Base-by-base conservation (phyloP, 2,329 filamentous ascomycete species). In the Phyllosticta paracitricarpa region DNA sequence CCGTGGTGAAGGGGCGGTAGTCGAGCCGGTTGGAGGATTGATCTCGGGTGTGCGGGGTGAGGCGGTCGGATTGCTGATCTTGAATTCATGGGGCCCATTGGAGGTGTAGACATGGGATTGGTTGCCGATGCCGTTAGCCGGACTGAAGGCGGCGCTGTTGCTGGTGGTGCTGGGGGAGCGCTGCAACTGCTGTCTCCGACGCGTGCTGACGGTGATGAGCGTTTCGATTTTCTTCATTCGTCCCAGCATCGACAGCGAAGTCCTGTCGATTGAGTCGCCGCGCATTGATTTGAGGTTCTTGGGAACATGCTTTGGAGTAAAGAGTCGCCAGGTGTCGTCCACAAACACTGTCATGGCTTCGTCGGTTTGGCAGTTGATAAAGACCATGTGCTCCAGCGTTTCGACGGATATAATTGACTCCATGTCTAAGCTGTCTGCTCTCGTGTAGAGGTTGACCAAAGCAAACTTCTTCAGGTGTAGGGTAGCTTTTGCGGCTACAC, bases 371-470 rank as follows among this genome's bases (percentile, higher is more conserved):
- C 74, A 77, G 65, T 80, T 83, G 40, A 87, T 73, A 28, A 82
- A 72, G 0, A 79, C 81, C n/a, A 84, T 63, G 54, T 82, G 78
- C 62, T 79, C 73, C 12, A 81, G 66, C 0, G 62, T 66, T 0
- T 67, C 61, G 0, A 70, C 64, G 56, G 83, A 75, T 12, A 82
- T 70, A 0, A 79, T 72, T 0, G 73, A 40, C 6, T 77, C 72
- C 57, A 82, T 75, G 10, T 78, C 78, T 4, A 70, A 65, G 14
- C 75, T 74, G 63, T 83, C 80, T 63, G 83, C 80, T 1, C 78
- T 75, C 0, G 82, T 79, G 64, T 83, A 85, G 48, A 85, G 73
- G 64, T 87, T 86, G 64, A 84, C 80, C 12, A 86, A 67, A 0
- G 76, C 77, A 3, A 86, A 61, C 57, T 79, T 80, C 64, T 77